Conservation (phyloP, 1,284 basidiomycete species). For the Apiotrichum gracile region DNA sequence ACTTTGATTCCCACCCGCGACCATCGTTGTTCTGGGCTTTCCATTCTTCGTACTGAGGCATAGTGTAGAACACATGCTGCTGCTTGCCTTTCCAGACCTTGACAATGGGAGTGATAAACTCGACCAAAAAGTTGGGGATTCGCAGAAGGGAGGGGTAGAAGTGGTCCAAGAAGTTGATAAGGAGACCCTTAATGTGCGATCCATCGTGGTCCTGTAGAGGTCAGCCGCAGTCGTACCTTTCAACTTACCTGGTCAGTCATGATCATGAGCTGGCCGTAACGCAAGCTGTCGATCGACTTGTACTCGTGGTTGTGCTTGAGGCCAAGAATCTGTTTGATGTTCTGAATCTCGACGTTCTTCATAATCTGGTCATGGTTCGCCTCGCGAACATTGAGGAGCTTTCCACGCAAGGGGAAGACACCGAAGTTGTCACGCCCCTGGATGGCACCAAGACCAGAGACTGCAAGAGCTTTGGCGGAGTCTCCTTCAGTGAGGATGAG, state of each 20-base stretch:
- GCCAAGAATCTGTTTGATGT: slow-evolving; percentile 97
- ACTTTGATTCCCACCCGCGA: slow-evolving; percentile 85
- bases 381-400: slow-evolving; percentile 95
- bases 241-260: slow-evolving; percentile 92
- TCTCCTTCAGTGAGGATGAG: slow-evolving; percentile 99
- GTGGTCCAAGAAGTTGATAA: slow-evolving; percentile 97
- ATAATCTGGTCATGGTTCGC: slow-evolving; percentile 92
- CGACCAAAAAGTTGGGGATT: slow-evolving; percentile 87
- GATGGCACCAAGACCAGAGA: slow-evolving; percentile 89
- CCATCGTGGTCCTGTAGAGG: slow-evolving; percentile 93
- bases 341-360: slow-evolving; percentile 96
- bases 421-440: slow-evolving; percentile 89
- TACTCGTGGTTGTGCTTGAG: slow-evolving; percentile 93
- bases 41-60: slow-evolving; percentile 96
- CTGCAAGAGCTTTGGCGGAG: slow-evolving; percentile 93
- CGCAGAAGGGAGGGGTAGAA: slow-evolving; percentile 94
- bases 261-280: slow-evolving; percentile 97
- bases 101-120: slow-evolving; percentile 98
- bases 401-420: slow-evolving; percentile 95
- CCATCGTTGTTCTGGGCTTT: slow-evolving; percentile 70
- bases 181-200: slow-evolving; percentile 97
- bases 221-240: not conserved
- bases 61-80: slow-evolving; percentile 87
- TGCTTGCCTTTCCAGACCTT: slow-evolving; percentile 80
- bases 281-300: slow-evolving; percentile 61